phyloP scores from a whole-genome alignment of 345 rosid genomes.

The Salix viminalis region DNA sequence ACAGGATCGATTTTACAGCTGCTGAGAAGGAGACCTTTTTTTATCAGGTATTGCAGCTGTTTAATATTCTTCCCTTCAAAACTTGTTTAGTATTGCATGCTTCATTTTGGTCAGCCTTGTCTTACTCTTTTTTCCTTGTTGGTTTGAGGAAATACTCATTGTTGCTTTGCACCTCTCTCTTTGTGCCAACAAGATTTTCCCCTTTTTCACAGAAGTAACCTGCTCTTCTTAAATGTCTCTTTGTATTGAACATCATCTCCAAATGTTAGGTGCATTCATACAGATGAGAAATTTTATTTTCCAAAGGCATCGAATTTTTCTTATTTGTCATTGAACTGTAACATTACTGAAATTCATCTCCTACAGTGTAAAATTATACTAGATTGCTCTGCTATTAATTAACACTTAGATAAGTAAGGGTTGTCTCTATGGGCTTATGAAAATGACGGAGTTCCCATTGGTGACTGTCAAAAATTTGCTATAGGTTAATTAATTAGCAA shows the following conservation, averaged over 20 bases:
- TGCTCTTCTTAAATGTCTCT: background rate
- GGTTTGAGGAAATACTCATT: background rate
- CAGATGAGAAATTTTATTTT: background rate
- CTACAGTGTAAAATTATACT: background rate
- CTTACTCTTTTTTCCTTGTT: background rate
- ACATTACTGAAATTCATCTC: background rate
- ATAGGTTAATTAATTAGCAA: background rate
- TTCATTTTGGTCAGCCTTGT: background rate
- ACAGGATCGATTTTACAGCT: conserved; percentile 81
- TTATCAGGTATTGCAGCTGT: conserved; percentile 51
- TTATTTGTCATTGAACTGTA: background rate
- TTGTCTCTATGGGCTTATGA: background rate
- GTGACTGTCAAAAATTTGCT: background rate
- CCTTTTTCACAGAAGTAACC: background rate
- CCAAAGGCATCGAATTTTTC: background rate
- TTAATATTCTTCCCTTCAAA: background rate
- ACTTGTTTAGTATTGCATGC: background rate
- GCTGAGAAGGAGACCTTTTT: conserved; percentile 80
- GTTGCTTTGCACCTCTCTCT: background rate
- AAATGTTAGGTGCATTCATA: background rate
- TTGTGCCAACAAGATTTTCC: background rate
- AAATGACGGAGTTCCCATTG: background rate
- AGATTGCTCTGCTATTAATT: background rate
- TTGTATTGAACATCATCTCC: background rate
- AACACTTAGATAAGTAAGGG: background rate